Evolutionary conservation across 495 filamentous ascomycete genomes (phyloP), one percentile per base, ranked within the genome.

Genomic region (Gamarada debralockiae): DNA sequence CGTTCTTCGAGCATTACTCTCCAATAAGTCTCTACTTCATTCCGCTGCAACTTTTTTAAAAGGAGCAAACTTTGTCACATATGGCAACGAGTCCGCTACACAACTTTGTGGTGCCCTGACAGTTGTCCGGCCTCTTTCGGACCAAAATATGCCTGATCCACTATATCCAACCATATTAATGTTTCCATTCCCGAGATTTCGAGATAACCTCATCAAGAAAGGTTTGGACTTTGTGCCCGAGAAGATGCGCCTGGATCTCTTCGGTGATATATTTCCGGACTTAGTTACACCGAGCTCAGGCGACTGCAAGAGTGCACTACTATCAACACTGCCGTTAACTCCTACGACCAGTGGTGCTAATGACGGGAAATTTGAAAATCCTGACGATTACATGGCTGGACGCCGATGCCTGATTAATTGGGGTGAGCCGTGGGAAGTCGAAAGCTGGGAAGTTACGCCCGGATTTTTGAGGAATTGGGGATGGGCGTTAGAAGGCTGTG

Each of bases 361-460:
- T 29, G 20, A 7, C 10, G 17, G 22, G 3, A n/a, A 20, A 5
- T 14, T 43, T 29, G 47, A 34, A 13, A n/a, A 33, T 6, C 15
- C n/a, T 3, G 54, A 56, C 21, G 49, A 48, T 18, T 24, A 36
- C 27, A 48, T 42, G 13, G 20, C 27, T 33, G 36, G 36, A 36
- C 40, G 55, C 3, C 53, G 44, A 45, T 50, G 48, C 0, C n/a
- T 68, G 5, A 46, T 70, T 14, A 60, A 68, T 0, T 70, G 67
- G 67, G 62, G 64, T 4, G 50, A 58, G 7, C 55, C 66, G 3
- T 68, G 66, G 66, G 53, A 65, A 38, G 25, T 58, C 3, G 18
- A 38, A 13, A 60, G 55, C 13, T 70, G 65, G 67, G 67, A 70
- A 38, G 60, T 67, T 1, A 65, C 61, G 8, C 59, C 61, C 25